Percentiles rank a stretch among this genome's conserved stretches.
These are phyloP conservation scores for Mimosa pudica DNA, from an alignment of 306 rosid genomes.

Conservation along the genomic window DNA sequence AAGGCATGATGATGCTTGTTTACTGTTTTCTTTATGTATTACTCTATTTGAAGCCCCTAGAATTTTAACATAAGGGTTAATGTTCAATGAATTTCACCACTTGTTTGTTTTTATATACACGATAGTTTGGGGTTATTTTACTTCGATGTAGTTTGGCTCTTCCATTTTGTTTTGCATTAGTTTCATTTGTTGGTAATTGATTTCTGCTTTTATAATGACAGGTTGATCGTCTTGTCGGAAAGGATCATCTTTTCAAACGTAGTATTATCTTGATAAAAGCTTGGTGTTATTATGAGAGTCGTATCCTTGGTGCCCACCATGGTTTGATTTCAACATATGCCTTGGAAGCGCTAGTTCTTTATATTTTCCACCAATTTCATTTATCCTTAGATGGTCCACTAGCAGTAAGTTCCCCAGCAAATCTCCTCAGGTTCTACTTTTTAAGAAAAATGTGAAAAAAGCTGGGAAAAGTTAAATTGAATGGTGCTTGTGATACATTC, in stretches of 20 bases:
- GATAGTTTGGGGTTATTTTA: conserved; percentile 12
- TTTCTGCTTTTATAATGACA: conserved; percentile 40
- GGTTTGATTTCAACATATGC: conserved; percentile 94
- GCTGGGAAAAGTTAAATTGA: conserved; percentile 25
- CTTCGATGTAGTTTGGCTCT: conserved; percentile 20
- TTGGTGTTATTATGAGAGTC: conserved; percentile 96
- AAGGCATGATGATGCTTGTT: conserved; percentile 17
- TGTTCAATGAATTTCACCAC: conserved; percentile 1
- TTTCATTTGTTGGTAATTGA: conserved; percentile 30
- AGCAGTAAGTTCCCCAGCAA: conserved; percentile 60
- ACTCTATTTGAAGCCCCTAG: conserved; percentile 29
- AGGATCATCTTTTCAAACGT: conserved; percentile 83
- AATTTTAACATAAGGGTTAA: conserved; percentile 12
- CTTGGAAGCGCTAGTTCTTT: conserved; percentile 81
- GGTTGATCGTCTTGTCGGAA: conserved; percentile 77
- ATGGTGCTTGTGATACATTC: conserved; percentile 33
- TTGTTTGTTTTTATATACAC: neutral
- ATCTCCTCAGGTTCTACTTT: conserved; percentile 31
- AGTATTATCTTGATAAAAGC: conserved; percentile 82
- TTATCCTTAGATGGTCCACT: conserved; percentile 70
- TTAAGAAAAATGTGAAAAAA: conserved; percentile 12
- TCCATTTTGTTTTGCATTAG: conserved; percentile 5
- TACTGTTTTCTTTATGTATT: conserved; percentile 10
- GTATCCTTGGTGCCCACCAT: conserved; percentile 89
- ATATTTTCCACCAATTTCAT: conserved; percentile 78